phyloP scores from a whole-genome alignment of 139 green algal genomes.

The Auxenochlorella pyrenoidosa region DNA sequence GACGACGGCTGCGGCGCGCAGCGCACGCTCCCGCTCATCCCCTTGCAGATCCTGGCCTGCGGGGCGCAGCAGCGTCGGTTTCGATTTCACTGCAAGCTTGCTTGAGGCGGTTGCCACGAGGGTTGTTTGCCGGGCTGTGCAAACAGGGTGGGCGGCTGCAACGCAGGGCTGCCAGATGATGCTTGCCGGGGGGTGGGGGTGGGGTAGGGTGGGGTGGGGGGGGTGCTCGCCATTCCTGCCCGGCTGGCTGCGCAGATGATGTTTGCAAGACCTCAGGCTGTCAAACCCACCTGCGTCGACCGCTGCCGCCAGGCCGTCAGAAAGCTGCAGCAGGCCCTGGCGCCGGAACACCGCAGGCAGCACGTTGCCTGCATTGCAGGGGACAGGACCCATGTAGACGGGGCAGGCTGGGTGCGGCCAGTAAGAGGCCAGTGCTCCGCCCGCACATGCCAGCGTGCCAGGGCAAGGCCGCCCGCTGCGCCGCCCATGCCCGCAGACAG shows the following conservation, averaged over 20 bases:
- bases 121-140: no score
- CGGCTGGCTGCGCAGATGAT: not conserved
- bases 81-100: no score
- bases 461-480: not conserved
- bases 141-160: no score
- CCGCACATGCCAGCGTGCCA: not conserved
- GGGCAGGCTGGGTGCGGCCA: not conserved
- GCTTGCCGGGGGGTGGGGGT: no score
- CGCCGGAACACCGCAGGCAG: constrained; percentile 34
- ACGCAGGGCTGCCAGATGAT: no score
- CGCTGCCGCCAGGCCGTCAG: constrained; percentile 6
- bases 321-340: constrained; percentile 42
- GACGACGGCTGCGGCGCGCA: constrained; percentile 39
- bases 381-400: not conserved
- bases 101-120: no score
- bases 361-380: constrained; percentile 14
- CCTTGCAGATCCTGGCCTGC: constrained; percentile 38
- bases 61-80: no score
- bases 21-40: constrained; percentile 42
- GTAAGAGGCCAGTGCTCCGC: no score
- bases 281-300: constrained; percentile 11
- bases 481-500: no score
- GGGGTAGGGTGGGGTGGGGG: no score
- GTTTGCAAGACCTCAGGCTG: no score
- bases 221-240: no score